phyloP scores from a whole-genome alignment of 2,329 filamentous ascomycete species.

The Cercospora zeina region DNA sequence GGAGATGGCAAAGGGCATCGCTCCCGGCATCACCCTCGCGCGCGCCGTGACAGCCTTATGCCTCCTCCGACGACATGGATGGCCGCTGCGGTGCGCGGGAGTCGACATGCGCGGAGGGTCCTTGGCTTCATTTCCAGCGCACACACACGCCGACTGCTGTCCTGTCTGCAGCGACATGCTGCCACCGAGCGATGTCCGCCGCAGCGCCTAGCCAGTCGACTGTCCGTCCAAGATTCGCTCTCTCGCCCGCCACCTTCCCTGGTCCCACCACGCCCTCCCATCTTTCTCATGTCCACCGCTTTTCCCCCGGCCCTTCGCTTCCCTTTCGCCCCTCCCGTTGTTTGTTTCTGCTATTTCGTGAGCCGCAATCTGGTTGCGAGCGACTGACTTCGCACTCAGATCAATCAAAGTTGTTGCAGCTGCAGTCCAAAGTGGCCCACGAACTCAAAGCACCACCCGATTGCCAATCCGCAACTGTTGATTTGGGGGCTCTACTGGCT shows the following conservation, averaged over 20 bases:
- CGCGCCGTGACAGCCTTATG: conserved; percentile 18
- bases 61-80: conserved; percentile 12
- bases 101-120: conserved; percentile 9
- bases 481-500: neutral
- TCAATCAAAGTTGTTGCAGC: conserved; percentile 6
- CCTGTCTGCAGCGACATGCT: conserved; percentile 3
- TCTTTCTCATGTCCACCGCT: conserved; percentile 10
- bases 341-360: neutral
- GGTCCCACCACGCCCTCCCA: conserved; percentile 4
- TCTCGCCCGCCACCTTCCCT: neutral
- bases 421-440: conserved; percentile 3
- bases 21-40: conserved; percentile 12
- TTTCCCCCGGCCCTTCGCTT: conserved; percentile 7
- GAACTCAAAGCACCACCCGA: conserved; percentile 6
- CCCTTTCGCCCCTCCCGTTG: neutral
- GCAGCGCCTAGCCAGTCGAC: conserved; percentile 12
- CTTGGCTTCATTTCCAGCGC: conserved; percentile 18
- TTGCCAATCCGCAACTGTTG: neutral
- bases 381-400: neutral
- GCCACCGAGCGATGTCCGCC: conserved; percentile 14
- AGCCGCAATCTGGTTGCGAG: neutral
- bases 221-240: conserved; percentile 10
- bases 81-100: conserved; percentile 17
- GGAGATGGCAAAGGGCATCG: neutral
- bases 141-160: conserved; percentile 9